phyloP scores from a whole-genome alignment of 2,329 filamentous ascomycete species.

The Hymenoscyphus linearis region DNA sequence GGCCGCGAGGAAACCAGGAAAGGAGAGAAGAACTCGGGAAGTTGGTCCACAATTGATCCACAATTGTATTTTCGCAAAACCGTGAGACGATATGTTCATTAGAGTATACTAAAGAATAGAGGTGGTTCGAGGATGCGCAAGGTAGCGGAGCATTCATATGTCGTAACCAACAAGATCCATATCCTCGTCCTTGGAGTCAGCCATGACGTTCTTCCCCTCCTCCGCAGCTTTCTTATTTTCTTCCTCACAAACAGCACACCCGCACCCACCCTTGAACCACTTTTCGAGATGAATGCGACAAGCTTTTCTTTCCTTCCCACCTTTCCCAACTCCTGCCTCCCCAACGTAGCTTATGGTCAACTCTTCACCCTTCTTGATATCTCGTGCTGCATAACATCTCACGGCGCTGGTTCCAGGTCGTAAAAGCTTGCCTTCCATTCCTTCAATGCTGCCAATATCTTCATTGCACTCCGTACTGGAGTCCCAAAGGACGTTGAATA shows the following conservation, averaged over 20 bases:
- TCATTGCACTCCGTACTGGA: constrained; percentile 4
- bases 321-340: constrained; percentile 13
- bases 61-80: no score
- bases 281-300: constrained; percentile 19
- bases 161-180: background rate
- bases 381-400: constrained; percentile 16
- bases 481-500: constrained; percentile 25
- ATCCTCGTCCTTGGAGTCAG: background rate
- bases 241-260: constrained; percentile 21
- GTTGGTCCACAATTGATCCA: no score
- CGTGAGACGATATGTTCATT: no score
- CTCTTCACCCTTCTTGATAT: constrained; percentile 27
- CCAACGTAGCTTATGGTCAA: constrained; percentile 29
- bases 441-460: constrained; percentile 6
- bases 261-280: constrained; percentile 28
- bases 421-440: constrained; percentile 6
- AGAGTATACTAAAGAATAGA: no score
- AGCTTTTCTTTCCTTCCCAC: constrained; percentile 1
- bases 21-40: no score
- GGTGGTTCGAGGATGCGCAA: no score
- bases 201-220: background rate
- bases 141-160: no score
- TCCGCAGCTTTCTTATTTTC: constrained; percentile 14
- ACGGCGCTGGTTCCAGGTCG: constrained; percentile 21
- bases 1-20: no score